Conservation (phyloP, 495 filamentous ascomycete genomes). For the Aspergillus nanangensis region DNA sequence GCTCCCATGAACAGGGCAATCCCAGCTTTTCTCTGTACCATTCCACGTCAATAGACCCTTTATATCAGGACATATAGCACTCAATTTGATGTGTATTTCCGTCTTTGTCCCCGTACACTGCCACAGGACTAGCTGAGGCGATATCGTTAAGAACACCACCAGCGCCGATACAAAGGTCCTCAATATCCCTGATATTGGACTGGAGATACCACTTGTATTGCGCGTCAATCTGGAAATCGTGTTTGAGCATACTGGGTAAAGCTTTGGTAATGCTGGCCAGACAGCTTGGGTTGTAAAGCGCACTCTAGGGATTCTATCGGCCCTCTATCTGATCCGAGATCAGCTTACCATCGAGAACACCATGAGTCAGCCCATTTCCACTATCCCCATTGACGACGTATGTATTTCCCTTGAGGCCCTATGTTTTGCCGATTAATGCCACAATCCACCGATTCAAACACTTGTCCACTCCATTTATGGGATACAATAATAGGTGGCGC, state of each 20-base stretch:
- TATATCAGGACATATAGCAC: constrained; percentile 54
- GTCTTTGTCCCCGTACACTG: constrained; percentile 53
- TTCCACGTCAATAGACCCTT: constrained; percentile 56
- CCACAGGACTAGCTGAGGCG: constrained; percentile 38
- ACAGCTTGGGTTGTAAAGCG: constrained; percentile 46
- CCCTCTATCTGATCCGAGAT: constrained; percentile 52
- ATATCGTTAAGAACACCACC: constrained; percentile 49
- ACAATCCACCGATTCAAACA: constrained; percentile 52
- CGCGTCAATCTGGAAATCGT: constrained; percentile 50
- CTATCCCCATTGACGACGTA: constrained; percentile 56
- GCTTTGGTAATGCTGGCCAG: constrained; percentile 26
- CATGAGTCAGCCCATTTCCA: constrained; percentile 57
- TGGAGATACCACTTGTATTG: constrained; percentile 54
- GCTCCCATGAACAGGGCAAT: constrained; percentile 49
- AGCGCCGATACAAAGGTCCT: constrained; percentile 41
- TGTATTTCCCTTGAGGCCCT: constrained; percentile 43
- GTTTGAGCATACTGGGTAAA: constrained; percentile 27
- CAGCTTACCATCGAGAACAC: constrained; percentile 46
- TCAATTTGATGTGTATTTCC: constrained; percentile 45
- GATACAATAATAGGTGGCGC: too few relatives aligned
- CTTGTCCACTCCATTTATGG: constrained; percentile 55
- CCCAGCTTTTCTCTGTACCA: constrained; percentile 49
- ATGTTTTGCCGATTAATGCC: constrained; percentile 53
- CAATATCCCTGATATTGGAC: constrained; percentile 53
- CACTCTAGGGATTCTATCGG: constrained; percentile 41